Conservation (phyloP, 768 basidiomycete species). For the Leccinum boreale region DNA sequence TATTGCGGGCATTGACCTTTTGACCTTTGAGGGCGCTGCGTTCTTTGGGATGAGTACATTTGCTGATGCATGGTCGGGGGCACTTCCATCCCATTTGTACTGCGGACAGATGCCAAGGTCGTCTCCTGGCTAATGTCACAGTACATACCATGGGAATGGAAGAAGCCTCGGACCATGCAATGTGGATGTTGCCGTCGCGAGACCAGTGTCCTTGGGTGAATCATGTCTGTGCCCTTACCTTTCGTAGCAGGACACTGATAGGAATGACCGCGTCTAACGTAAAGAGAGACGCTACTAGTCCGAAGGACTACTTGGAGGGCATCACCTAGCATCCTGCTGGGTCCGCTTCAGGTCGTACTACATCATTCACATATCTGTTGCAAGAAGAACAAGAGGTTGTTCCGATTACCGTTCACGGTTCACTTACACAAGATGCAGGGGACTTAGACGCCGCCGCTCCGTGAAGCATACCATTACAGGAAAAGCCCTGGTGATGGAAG, state of each 20-base stretch:
- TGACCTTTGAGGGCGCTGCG: conserved; percentile 15
- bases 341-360: background rate
- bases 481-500: conserved; percentile 8
- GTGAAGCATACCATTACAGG: conserved; percentile 4
- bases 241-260: background rate
- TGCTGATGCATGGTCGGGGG: conserved; percentile 35
- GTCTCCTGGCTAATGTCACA: conserved; percentile 28
- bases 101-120: conserved; percentile 27
- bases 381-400: conserved; percentile 1
- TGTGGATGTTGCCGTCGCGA: conserved; percentile 22
- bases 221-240: background rate
- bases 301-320: conserved; percentile 5
- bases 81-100: conserved; percentile 38
- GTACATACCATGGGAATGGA: conserved; percentile 60
- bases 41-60: conserved; percentile 17
- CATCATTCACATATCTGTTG: background rate
- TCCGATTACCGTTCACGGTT: background rate
- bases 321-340: background rate
- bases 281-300: conserved; percentile 1
- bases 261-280: background rate
- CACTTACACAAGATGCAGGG: conserved; percentile 7
- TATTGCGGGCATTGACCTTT: background rate
- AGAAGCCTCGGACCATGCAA: conserved; percentile 43
- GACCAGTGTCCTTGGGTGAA: conserved; percentile 18
- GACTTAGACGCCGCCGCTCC: background rate